Evolutionary conservation across 1,139 yeast species (phyloP).

Genomic region (Starmera stellimalicola): DNA sequence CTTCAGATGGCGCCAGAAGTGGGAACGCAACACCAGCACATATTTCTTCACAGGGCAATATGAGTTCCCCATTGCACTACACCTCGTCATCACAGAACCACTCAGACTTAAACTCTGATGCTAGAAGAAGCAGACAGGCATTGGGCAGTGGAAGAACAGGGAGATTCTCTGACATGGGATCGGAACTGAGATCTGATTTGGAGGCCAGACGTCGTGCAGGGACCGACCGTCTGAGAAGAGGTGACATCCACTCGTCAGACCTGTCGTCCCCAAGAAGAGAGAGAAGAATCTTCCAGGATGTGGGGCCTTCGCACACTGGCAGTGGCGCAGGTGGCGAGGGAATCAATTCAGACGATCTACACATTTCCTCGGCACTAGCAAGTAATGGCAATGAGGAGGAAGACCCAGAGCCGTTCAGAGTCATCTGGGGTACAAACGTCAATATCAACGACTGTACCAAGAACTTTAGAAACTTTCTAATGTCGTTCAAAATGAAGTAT

Average conservation of each 20-base stretch:
- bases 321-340: constrained; percentile 2
- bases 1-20: constrained; percentile 7
- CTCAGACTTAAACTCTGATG: constrained; percentile 11
- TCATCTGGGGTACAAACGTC: constrained; percentile 98
- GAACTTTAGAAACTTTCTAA: constrained; percentile 71
- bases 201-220: constrained; percentile 22
- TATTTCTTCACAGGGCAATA: constrained; percentile 8
- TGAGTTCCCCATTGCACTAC: constrained; percentile 38
- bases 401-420: constrained; percentile 57
- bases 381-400: constrained; percentile 18
- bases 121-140: constrained; percentile 8
- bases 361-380: constrained; percentile 14
- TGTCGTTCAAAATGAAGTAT: constrained; percentile 74
- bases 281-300: constrained; percentile 13
- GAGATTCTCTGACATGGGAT: constrained; percentile 23
- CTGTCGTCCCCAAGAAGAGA: constrained; percentile 39
- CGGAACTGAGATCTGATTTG: constrained; percentile 27
- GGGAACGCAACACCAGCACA: constrained; percentile 13
- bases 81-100: constrained; percentile 31
- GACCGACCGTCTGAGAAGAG: constrained; percentile 32
- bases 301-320: constrained; percentile 8
- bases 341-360: not conserved
- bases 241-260: constrained; percentile 51
- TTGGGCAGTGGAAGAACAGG: constrained; percentile 11
- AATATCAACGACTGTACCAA: constrained; percentile 81